phyloP scores from a whole-genome alignment of 495 filamentous ascomycete genomes.

The Aspergillus carlsbadensis region DNA sequence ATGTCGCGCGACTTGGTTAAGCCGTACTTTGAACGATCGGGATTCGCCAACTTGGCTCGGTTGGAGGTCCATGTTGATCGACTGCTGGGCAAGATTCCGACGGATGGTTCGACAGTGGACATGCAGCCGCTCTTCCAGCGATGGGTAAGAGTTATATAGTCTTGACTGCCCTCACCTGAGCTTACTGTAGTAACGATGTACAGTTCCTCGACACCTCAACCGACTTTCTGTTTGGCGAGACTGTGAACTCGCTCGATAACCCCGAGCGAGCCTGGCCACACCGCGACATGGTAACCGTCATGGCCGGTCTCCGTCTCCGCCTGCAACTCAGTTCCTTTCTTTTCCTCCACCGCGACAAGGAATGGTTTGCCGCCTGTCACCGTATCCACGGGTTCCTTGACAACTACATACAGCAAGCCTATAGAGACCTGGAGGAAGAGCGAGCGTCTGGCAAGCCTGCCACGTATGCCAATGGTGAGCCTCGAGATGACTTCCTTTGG shows the following conservation, averaged over 20 bases:
- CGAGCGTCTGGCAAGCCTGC: neutral
- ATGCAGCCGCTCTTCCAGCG: slow-evolving; percentile 12
- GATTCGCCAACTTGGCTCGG: neutral
- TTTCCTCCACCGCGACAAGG: neutral
- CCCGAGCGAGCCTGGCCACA: neutral
- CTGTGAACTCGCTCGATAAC: neutral
- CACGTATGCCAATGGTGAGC: neutral
- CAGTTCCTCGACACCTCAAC: slow-evolving; percentile 12
- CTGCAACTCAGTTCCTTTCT: neutral
- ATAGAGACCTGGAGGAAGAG: neutral
- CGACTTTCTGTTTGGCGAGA: slow-evolving; percentile 9
- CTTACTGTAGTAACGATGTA: no score
- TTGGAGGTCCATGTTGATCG: neutral
- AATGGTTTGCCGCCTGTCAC: neutral
- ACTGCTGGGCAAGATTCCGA: neutral
- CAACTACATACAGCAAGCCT: neutral
- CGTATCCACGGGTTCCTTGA: neutral
- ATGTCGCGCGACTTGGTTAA: slow-evolving; percentile 14
- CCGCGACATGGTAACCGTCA: neutral
- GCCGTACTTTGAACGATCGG: slow-evolving; percentile 9
- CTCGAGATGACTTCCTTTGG: neutral
- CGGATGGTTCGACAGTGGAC: slow-evolving; percentile 8
- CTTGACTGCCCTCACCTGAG: no score
- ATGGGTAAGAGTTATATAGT: slow-evolving; percentile 3
- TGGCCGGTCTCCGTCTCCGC: neutral